Base-by-base conservation (phyloP, 805 yeast species). In the Candida vaughaniae region DNA sequence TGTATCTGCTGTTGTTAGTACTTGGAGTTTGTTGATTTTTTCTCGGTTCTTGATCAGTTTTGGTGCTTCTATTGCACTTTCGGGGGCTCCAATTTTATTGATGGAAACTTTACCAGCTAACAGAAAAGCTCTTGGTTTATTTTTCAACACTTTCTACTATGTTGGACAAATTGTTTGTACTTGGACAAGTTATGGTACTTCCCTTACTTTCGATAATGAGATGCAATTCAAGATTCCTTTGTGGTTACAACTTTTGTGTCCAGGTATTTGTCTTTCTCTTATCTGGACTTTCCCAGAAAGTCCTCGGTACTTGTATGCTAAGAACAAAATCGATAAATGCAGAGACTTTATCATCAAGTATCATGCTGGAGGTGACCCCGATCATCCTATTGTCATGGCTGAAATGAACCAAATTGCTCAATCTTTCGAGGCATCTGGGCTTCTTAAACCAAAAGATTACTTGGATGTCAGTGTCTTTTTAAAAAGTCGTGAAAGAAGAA, bases 1-100 rank as follows among this genome's bases (percentile, higher is more conserved):
- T 14, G 48, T 60, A 25, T 60, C 58, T 33, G 63, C 63, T 25
- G 45, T 48, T 3, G 51, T 62, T 15, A 50, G 44, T 25, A 52
- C 51, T 22, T 45, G 48, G 46, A 42, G 35, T 0, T 48, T 54
- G 46, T 63, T 70, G 42, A 56, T 72, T 26, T 69, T 52, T 14
- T 56, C 70, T 1, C 62, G 81, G 57, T 54, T 75, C 35, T 38
- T 75, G 16, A 48, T 74, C 32, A 77, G 78, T 45, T 49, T 66
- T 29, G 78, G 77, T 12, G 38, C 43, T 11, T 58, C 61, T 37
- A 42, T 70, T 25, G 62, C 71, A 3, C 56, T 55, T 23, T 62
- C 67, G 19, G 60, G 73, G 4, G 62, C 73, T 16, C 75, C 78
- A 4, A 43, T 71, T 7, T 55, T 71, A 45, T 56, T 71, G 31